phyloP scores from a whole-genome alignment of 306 rosid species.

The Inga laurina region DNA sequence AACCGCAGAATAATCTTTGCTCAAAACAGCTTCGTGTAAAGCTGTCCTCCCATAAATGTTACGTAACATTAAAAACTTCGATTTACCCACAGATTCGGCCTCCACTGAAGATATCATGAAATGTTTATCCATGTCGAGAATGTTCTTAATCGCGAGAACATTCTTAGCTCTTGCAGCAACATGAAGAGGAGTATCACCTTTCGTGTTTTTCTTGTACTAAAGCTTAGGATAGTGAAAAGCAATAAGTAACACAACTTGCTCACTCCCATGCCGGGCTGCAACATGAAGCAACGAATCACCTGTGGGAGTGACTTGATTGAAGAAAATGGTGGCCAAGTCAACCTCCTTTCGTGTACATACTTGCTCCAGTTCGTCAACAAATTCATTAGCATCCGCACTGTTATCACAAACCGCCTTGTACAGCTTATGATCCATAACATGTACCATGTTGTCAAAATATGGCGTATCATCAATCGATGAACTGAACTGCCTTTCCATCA shows the following conservation, averaged over 20 bases:
- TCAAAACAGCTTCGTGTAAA: background rate
- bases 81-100: too few species aligned
- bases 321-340: background rate
- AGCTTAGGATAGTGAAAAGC: background rate
- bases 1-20: background rate
- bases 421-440: background rate
- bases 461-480: background rate
- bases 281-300: background rate
- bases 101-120: too few species aligned
- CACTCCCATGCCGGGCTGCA: background rate
- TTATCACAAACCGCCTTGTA: background rate
- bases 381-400: background rate
- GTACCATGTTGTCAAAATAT: background rate
- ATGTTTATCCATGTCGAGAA: background rate
- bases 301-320: background rate
- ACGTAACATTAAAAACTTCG: background rate
- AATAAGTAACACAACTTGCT: background rate
- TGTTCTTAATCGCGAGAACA: background rate
- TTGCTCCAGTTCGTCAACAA: background rate
- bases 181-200: background rate
- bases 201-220: background rate
- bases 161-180: background rate
- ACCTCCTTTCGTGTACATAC: background rate
- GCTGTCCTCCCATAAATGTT: background rate
- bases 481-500: background rate